Evolutionary conservation across 495 filamentous ascomycete species (phyloP).

Genomic region (Cenococcum geophilum): DNA sequence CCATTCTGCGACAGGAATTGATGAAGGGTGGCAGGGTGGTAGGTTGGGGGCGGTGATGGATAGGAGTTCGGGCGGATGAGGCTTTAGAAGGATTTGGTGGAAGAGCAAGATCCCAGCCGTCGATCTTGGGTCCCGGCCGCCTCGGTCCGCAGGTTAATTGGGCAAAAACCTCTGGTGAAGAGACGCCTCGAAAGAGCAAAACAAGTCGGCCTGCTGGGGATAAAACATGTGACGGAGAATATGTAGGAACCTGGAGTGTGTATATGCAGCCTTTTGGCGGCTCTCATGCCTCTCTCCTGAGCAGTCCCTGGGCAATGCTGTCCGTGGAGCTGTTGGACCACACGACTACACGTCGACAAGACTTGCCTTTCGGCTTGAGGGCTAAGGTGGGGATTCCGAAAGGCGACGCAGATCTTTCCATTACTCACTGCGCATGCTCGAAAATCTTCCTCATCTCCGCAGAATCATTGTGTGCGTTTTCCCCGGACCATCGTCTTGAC

Average conservation of each 20-base stretch:
- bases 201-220: not conserved
- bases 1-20: not conserved
- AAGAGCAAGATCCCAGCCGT: not conserved
- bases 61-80: not conserved
- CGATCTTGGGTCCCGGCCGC: not conserved
- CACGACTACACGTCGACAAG: too few relatives aligned
- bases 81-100: not conserved
- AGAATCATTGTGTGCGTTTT: not conserved
- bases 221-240: not conserved
- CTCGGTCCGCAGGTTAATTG: not conserved
- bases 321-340: too few relatives aligned
- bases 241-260: not conserved
- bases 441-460: not conserved
- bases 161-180: not conserved
- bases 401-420: too few relatives aligned
- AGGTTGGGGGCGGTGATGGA: not conserved
- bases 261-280: not conserved
- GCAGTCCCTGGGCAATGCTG: not conserved
- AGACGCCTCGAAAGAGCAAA: not conserved
- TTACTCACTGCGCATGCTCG: not conserved
- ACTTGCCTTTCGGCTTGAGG: too few relatives aligned
- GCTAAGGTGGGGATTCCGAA: too few relatives aligned
- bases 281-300: not conserved
- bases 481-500: not conserved
- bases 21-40: not conserved